These are phyloP conservation scores for Taphrina communis DNA, from an alignment of 1,139 yeast genomes.

Conservation along the genomic window DNA sequence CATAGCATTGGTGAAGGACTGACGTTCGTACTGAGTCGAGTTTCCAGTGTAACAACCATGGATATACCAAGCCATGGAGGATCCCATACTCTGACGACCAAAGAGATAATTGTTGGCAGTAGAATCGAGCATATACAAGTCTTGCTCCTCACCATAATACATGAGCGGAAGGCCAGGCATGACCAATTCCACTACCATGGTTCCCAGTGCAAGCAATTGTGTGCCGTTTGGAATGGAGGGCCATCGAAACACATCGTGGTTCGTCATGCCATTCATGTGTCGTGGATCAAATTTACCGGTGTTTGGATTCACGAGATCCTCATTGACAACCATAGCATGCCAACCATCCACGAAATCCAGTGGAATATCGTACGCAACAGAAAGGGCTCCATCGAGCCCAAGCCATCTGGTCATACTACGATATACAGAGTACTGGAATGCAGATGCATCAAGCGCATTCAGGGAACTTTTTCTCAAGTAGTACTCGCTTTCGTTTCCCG, in stretches of 20 bases:
- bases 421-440: constrained; percentile 43
- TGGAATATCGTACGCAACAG: constrained; percentile 36
- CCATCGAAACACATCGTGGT: constrained; percentile 44
- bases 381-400: constrained; percentile 40
- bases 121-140: constrained; percentile 41
- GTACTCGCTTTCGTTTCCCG: constrained; percentile 33
- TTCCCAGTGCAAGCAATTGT: constrained; percentile 32
- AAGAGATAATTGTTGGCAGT: constrained; percentile 42
- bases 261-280: constrained; percentile 43
- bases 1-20: constrained; percentile 27
- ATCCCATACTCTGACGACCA: constrained; percentile 43
- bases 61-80: constrained; percentile 41
- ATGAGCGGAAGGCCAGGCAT: constrained; percentile 42
- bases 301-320: constrained; percentile 42
- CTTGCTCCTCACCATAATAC: constrained; percentile 44
- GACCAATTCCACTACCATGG: constrained; percentile 40
- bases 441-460: constrained; percentile 41
- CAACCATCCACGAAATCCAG: constrained; percentile 40
- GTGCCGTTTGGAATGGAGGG: constrained; percentile 40
- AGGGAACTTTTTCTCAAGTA: constrained; percentile 27
- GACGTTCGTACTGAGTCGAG: constrained; percentile 35
- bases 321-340: constrained; percentile 39
- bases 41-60: constrained; percentile 41
- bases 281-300: constrained; percentile 43
- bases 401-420: constrained; percentile 39